Base-by-base conservation (phyloP, 441 rosid species). In the Jatropha multifida region DNA sequence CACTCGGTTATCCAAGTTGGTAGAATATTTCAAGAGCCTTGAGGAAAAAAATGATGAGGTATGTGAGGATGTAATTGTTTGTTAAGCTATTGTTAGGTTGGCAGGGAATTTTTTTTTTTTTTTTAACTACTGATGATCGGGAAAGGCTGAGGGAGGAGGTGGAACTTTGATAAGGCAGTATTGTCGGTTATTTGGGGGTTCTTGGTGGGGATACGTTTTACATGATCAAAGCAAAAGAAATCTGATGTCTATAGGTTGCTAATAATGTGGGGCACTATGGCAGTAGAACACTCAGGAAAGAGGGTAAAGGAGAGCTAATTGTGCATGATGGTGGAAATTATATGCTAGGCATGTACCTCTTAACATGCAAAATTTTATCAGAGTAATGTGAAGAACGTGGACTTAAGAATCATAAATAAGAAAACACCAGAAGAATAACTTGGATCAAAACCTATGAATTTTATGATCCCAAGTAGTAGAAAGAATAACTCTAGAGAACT, bases 21-120 rank as follows among this genome's bases (percentile, higher is more conserved):
- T 80, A 27, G 89, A 87, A 14, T 77, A 87, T 80, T 85, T 89
- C 79, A 85, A 78, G 72, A 83, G 77, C 76, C 58, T 84, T 63
- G 89, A 85, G 71, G 91, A 87, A 76, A 87, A 85, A 51, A 80
- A 83, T 74, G 84, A 85, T 26, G 89, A 89, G 90, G 96, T 89
- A 87, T 82, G 70, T 32, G 38, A 17, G 8, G 44, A 44, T 74
- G 40, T 44, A 32, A 61, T 40, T 32, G 3, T 32, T 26, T 27
- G 17, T 51, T 23, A 8, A 38, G 59, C 70, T 51, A 62, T 20
- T 7, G 20, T 54, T 62, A 32, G 7, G 13, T 55, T 71, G 20
- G 26, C 42, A 68, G 15, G 65, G 40, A 3, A 32, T 1, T 32
- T 17, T 17, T 12, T 27, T 61, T 63, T 60, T 20, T 44, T 44